phyloP scores from a whole-genome alignment of 495 filamentous ascomycete species.

The Penicillium daleae region DNA sequence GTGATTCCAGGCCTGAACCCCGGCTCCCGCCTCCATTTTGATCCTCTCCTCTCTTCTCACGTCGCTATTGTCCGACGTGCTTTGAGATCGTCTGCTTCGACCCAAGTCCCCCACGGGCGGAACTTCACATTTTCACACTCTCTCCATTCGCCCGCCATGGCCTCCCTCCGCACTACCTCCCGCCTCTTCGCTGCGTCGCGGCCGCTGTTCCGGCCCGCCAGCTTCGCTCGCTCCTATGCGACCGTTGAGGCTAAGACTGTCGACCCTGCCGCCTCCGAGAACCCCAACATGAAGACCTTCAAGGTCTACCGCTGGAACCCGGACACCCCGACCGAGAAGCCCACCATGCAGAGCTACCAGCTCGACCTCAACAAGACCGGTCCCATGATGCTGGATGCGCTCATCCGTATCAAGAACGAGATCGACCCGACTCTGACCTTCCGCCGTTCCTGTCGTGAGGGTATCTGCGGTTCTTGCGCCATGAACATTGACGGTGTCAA shows the following conservation, averaged over 20 bases:
- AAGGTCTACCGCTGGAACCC: conserved; percentile 99
- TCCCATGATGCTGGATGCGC: conserved; percentile 94
- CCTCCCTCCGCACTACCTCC: conserved; percentile 74
- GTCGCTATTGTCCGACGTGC: not conserved
- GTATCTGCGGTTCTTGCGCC: conserved; percentile 96
- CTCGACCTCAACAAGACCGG: conserved; percentile 98
- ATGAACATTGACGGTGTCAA: conserved; percentile 99
- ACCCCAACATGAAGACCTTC: conserved; percentile 85
- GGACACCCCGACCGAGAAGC: conserved; percentile 86
- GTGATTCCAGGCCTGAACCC: conserved; percentile 16
- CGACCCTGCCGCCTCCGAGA: conserved; percentile 56
- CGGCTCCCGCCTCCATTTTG: conserved; percentile 20
- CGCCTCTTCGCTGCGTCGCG: conserved; percentile 64
- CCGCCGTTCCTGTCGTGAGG: conserved; percentile 91
- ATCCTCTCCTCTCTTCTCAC: conserved; percentile 20
- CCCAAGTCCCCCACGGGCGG: conserved; percentile 4
- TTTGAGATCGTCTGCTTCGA: conserved; percentile 5
- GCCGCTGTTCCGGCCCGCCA: conserved; percentile 53
- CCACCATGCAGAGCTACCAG: conserved; percentile 90
- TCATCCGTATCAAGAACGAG: conserved; percentile 99
- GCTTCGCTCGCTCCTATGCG: conserved; percentile 54
- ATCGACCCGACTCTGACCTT: conserved; percentile 96
- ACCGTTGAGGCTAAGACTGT: conserved; percentile 50
- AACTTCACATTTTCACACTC: conserved; percentile 6
- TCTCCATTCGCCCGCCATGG: conserved; percentile 57